Evolutionary conservation across 2,329 filamentous ascomycete genomes (phyloP), one percentile per base, ranked within the genome.

Genomic region (Fusarium austroafricanum): DNA sequence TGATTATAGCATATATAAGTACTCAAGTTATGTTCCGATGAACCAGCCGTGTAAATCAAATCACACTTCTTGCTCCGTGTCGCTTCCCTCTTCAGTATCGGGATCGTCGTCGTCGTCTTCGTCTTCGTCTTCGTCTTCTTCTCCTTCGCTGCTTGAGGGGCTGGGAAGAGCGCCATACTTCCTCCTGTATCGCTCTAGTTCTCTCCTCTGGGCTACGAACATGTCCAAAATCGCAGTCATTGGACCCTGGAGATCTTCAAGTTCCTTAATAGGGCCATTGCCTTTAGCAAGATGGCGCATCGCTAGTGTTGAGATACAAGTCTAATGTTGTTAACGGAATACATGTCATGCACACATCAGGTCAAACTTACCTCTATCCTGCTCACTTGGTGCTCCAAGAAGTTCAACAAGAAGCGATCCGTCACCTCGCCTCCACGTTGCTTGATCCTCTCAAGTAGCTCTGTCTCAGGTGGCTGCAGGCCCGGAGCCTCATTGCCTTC

Each of bases 331-430:
- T 79, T 70, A 79, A 73, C 47, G 45, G 54, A 50, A 23, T 21
- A n/a, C 26, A 47, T 15, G 11, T 40, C 15, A 44, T 20, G 12
- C 6, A 11, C 35, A 18, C 15, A 89, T 80, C 83, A 95, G 93
- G 88, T 98, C 94, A 35, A 58, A 51, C 90, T 80, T 83, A 96
- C 94, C 89, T 99, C 96, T 77, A 99, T 96, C 75, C 96, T 89
- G 77, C 92, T 94, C 71, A 99, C 92, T 84, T 97, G 94, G 77
- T 98, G 94, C 77, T 97, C 94, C 78, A 98, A 87, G 75, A 99
- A 93, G 75, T 93, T 94, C 56, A 97, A 81, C 79, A 98, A 82
- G 79, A 97, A 95, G 53, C 88, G 85, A 83, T 98, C 96, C 28
- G 94, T 93, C 54, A 97, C 88, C 76, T 97, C 94, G 12, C 93